Conservation (phyloP, 768 basidiomycete species). For the Suillus discolor region DNA sequence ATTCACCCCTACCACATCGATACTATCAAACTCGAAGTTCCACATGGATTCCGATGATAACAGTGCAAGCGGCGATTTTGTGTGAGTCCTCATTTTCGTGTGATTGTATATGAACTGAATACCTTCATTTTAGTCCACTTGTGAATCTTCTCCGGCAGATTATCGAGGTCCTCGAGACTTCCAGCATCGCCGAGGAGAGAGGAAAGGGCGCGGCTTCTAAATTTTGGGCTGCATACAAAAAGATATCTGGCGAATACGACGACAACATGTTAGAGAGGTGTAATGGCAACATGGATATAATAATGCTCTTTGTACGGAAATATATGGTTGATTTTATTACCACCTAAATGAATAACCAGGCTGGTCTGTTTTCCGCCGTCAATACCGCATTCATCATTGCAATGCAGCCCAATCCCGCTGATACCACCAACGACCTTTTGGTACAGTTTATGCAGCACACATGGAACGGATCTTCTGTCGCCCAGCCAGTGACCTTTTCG, state of each 20-base stretch:
- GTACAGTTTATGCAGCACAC: constrained; percentile 13
- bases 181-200: background rate
- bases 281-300: background rate
- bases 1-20: too few relatives aligned
- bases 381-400: constrained; percentile 15
- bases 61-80: background rate
- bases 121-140: background rate
- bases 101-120: background rate
- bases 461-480: background rate
- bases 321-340: background rate
- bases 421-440: constrained; percentile 15
- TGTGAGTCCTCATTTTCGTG: background rate
- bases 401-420: constrained; percentile 16
- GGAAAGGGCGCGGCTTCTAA: background rate
- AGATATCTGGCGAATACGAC: background rate
- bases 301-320: background rate
- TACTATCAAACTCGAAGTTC: background rate
- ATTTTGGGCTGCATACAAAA: constrained; percentile 8
- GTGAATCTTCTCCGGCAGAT: background rate
- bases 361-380: constrained; percentile 20
- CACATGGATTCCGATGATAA: background rate
- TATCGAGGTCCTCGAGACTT: background rate
- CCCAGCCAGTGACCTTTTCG: background rate
- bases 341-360: constrained; percentile 4
- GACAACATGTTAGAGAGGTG: background rate